These are phyloP conservation scores for Fusarium sp. DNA, from an alignment of 2,329 filamentous ascomycete species.

Conservation along the genomic window DNA sequence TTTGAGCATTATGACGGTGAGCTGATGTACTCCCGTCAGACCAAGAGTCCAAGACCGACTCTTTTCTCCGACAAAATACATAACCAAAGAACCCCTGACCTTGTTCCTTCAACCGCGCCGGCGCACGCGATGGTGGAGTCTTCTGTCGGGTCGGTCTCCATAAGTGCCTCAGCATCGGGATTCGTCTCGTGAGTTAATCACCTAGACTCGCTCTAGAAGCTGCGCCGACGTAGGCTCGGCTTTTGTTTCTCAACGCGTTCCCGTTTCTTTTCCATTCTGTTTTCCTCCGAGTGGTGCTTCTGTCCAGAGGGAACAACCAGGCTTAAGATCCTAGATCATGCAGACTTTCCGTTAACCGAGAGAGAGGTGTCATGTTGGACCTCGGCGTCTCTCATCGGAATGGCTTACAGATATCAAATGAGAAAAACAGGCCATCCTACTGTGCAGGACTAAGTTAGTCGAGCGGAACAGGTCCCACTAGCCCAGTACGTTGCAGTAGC, in stretches of 20 bases:
- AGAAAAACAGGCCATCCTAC: slow-evolving; percentile 20
- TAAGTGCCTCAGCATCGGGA: slow-evolving; percentile 39
- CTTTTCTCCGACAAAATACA: slow-evolving; percentile 4
- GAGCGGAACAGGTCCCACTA: slow-evolving; percentile 25
- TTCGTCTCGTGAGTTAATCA: slow-evolving; percentile 11
- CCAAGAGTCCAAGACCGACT: not conserved
- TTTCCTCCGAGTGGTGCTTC: not conserved
- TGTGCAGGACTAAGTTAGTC: slow-evolving; percentile 8
- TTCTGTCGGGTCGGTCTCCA: slow-evolving; percentile 32
- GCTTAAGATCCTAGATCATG: not conserved
- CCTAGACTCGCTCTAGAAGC: slow-evolving; percentile 33
- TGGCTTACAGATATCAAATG: slow-evolving; percentile 27
- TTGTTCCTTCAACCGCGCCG: slow-evolving; percentile 21
- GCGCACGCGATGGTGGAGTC: slow-evolving; percentile 44
- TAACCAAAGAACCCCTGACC: slow-evolving; percentile 25
- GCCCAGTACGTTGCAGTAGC: not conserved
- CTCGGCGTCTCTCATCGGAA: slow-evolving; percentile 25
- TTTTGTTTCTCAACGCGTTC: slow-evolving; percentile 2
- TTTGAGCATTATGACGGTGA: slow-evolving; percentile 9
- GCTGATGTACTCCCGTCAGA: not conserved
- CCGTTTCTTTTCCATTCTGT: slow-evolving; percentile 24
- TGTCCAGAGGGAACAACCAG: not conserved
- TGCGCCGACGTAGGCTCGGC: slow-evolving; percentile 6
- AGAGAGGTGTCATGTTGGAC: slow-evolving; percentile 10
- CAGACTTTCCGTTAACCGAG: slow-evolving; percentile 9